Base-by-base conservation (phyloP, 2,329 filamentous ascomycete species). In the Aspergillus proliferans region DNA sequence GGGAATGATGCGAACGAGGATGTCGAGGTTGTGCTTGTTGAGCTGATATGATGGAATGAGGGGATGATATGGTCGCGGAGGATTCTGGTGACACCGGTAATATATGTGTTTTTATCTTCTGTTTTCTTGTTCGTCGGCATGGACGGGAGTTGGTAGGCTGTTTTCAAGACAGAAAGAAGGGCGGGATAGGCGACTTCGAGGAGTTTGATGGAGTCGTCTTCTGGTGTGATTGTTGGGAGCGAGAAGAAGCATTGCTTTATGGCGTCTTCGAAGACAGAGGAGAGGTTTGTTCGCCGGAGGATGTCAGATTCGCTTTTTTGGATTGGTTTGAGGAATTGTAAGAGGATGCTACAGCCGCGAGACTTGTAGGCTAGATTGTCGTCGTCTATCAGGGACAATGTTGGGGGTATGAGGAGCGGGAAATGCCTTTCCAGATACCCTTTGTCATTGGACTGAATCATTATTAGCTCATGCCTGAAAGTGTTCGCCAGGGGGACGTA, bases 171-270 rank as follows among this genome's bases (percentile, higher is more conserved):
- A 0, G 71, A 70, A 15, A 86, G 69, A 3, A 95, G 73, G 2
- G 84, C 83, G 6, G 78, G 74, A 55, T 90, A 94, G 0, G 86
- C 82, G 6, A 77, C 74, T 5, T 67, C 61, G 1, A 95, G 76
- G 3, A 96, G 71, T 1, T 63, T 60, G 2, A 86, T 62, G 3
- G 87, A 87, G 48, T 93, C 86, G 0, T 76, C 64, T 59, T 88
- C 85, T 0, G 87, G 83, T 0, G 88, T 95, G 39, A 95, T 72
- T 10, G 78, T 82, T 0, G 92, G 91, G 5, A 95, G 76, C 58
- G 83, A 87, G 6, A 85, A 76, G n/a, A 95, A 77, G 33, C 84
- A 82, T 0, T 88, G 87, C 14, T 60, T 64, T 30, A 76, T 54
- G 21, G 71, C 71, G 39, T 74, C 71, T 58, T 71, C 64, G 51